Percentiles rank a stretch among this genome's conserved stretches.
These are phyloP conservation scores for Trametes hirsuta DNA, from an alignment of 1,284 basidiomycete species.

Conservation along the genomic window DNA sequence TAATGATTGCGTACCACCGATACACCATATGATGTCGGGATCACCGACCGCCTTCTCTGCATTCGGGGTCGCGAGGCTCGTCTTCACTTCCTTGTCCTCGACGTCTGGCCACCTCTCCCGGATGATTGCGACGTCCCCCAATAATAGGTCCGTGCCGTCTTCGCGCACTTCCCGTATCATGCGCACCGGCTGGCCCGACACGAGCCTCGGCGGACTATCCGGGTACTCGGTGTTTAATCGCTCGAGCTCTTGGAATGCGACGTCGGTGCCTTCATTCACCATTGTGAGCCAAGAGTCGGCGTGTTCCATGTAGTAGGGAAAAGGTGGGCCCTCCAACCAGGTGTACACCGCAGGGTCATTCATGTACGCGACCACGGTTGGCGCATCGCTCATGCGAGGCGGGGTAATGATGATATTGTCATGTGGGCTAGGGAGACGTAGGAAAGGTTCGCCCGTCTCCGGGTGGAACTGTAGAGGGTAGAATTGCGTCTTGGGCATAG, in stretches of 20 bases:
- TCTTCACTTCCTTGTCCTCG: conserved; percentile 36
- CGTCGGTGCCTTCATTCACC: conserved; percentile 31
- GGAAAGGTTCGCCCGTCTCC: conserved; percentile 30
- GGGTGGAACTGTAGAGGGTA: conserved; percentile 29
- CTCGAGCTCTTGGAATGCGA: conserved; percentile 42
- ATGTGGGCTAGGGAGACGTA: conserved; percentile 41
- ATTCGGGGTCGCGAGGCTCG: conserved; percentile 42
- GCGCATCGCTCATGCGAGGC: conserved; percentile 50
- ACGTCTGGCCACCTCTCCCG: conserved; percentile 41
- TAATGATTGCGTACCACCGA: conserved; percentile 47
- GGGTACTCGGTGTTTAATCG: conserved; percentile 31
- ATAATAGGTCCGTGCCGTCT: conserved; percentile 49
- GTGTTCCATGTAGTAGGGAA: conserved; percentile 53
- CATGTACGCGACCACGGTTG: conserved; percentile 40
- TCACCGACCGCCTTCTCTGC: conserved; percentile 43
- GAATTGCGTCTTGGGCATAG: conserved; percentile 20
- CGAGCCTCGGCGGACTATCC: conserved; percentile 34
- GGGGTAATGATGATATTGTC: conserved; percentile 63
- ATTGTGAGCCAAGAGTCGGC: conserved; percentile 39
- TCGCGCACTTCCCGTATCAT: conserved; percentile 49
- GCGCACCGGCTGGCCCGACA: conserved; percentile 47
- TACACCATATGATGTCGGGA: conserved; percentile 53
- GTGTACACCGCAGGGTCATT: conserved; percentile 54
- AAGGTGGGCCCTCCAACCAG: conserved; percentile 50
- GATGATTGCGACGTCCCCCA: conserved; percentile 47